A percentile compares a stretch with the other conserved stretches of the same genome.
Conservation (phyloP, 371 early-diverging fungal genomes). For the Mortierella sp. region DNA sequence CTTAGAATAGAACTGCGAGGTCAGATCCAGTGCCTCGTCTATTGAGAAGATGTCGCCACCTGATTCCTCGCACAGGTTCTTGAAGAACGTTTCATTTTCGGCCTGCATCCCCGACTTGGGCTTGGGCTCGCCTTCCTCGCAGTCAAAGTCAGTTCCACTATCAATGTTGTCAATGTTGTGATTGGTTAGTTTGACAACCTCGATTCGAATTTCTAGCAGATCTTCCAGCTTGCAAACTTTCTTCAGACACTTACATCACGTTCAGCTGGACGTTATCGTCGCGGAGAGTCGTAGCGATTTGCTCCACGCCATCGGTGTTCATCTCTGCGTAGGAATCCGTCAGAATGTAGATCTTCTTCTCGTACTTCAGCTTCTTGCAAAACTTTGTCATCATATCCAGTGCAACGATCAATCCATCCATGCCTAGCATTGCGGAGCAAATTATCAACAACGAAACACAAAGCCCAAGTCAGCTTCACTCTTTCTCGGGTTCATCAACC, state of each 20-base stretch:
- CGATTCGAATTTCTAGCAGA: background rate
- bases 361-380: slow-evolving; percentile 75
- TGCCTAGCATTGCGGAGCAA: slow-evolving; percentile 44
- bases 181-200: background rate
- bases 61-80: slow-evolving; percentile 46
- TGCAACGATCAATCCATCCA: slow-evolving; percentile 78
- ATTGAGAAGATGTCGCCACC: slow-evolving; percentile 57
- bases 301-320: slow-evolving; percentile 63
- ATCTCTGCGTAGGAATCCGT: slow-evolving; percentile 71
- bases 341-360: slow-evolving; percentile 73
- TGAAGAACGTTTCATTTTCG: slow-evolving; percentile 62
- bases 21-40: slow-evolving; percentile 65
- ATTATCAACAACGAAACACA: background rate
- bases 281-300: slow-evolving; percentile 59
- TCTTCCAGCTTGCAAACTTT: background rate
- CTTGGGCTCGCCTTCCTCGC: slow-evolving; percentile 17
- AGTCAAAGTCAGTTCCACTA: slow-evolving; percentile 48
- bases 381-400: slow-evolving; percentile 66
- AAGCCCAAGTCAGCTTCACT: too few species aligned
- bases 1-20: slow-evolving; percentile 64
- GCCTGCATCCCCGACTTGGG: slow-evolving; percentile 36
- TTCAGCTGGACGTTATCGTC: slow-evolving; percentile 63
- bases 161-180: background rate
- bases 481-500: background rate
- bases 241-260: slow-evolving; percentile 66